Percentiles rank a stretch among this genome's conserved stretches.
These are phyloP conservation scores for Podospora didyma DNA, from an alignment of 495 filamentous ascomycete species.

Conservation along the genomic window DNA sequence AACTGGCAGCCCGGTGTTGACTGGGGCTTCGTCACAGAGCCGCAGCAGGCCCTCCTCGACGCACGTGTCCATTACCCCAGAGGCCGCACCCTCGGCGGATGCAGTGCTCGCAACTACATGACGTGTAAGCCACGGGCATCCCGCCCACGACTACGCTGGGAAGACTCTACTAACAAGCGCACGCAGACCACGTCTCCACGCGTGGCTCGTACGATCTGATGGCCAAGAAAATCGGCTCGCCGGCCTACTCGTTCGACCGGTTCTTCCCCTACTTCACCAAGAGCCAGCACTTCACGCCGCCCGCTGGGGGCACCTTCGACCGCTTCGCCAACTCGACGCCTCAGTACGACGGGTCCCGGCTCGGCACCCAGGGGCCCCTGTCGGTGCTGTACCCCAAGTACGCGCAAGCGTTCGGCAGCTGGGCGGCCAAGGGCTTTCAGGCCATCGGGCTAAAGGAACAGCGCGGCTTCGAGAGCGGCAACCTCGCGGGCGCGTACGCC, in stretches of 20 bases:
- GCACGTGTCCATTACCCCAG: background rate
- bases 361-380: constrained; percentile 40
- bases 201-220: constrained; percentile 46
- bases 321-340: constrained; percentile 41
- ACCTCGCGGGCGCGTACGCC: constrained; percentile 35
- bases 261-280: constrained; percentile 54
- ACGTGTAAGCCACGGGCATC: too few relatives aligned
- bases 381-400: constrained; percentile 50
- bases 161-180: too few relatives aligned
- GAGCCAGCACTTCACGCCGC: constrained; percentile 48
- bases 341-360: constrained; percentile 35
- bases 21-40: background rate
- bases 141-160: too few relatives aligned
- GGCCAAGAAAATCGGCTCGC: constrained; percentile 54
- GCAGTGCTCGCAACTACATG: background rate
- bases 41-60: background rate
- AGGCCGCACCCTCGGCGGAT: background rate
- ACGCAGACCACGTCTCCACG: background rate
- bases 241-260: constrained; percentile 49
- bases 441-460: constrained; percentile 35
- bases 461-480: constrained; percentile 40
- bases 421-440: constrained; percentile 19
- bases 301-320: constrained; percentile 29
- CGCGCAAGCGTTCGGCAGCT: constrained; percentile 40
- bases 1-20: background rate